A percentile compares a stretch with the other conserved stretches of the same genome.
These are phyloP conservation scores for Boletus pseudo-olivaceus DNA, from an alignment of 768 basidiomycete genomes.

Conservation along the genomic window DNA sequence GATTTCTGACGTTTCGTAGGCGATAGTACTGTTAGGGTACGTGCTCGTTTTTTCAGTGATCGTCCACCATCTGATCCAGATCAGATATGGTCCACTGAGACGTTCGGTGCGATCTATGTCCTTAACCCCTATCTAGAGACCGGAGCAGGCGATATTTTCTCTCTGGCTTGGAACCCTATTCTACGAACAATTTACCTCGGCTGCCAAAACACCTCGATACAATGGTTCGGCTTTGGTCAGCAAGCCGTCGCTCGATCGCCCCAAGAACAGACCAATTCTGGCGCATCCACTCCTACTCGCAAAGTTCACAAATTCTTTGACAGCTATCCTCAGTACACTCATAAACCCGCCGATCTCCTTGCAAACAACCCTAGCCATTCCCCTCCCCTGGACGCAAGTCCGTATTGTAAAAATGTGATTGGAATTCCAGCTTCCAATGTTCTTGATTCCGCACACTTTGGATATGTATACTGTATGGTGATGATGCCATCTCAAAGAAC, in stretches of 20 bases:
- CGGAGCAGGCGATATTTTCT: constrained; percentile 85
- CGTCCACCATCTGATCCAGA: constrained; percentile 2
- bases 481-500: constrained; percentile 40
- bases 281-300: constrained; percentile 38
- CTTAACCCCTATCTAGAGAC: constrained; percentile 77
- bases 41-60: constrained; percentile 16
- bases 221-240: constrained; percentile 70
- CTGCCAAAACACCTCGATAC: constrained; percentile 89
- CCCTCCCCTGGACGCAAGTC: constrained; percentile 32
- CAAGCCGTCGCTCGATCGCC: neutral
- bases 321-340: constrained; percentile 73
- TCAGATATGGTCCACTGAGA: constrained; percentile 80
- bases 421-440: constrained; percentile 67
- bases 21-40: constrained; percentile 82
- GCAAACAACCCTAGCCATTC: constrained; percentile 52
- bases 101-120: constrained; percentile 63
- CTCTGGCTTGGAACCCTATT: constrained; percentile 69
- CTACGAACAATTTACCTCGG: constrained; percentile 78
- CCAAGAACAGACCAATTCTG: constrained; percentile 21
- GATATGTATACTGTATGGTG: constrained; percentile 87
- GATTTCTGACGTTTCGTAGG: constrained; percentile 41
- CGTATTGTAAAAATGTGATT: constrained; percentile 29
- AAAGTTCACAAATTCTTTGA: constrained; percentile 90
- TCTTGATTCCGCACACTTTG: constrained; percentile 87
- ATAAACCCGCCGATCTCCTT: constrained; percentile 62